Percentiles rank a stretch among this genome's conserved stretches.
Evolutionary conservation across 768 basidiomycete species (phyloP).

Genomic region (Auricularia auricula-judae): DNA sequence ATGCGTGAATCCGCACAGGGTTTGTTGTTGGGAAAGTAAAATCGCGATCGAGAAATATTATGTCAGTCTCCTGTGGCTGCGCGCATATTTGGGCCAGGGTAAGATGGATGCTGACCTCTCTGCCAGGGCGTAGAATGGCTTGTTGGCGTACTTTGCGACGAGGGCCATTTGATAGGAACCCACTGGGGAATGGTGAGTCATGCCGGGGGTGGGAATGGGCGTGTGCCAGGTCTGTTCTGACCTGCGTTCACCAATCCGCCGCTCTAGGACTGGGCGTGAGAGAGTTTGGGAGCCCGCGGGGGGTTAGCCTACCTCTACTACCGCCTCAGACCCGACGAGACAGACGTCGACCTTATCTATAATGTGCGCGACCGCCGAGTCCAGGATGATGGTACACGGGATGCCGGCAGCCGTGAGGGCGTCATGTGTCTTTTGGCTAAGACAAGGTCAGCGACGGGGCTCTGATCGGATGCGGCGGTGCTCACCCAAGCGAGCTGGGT

Average conservation of each 20-base stretch:
- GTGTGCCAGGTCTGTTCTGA: background rate
- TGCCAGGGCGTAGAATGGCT: slow-evolving; percentile 92
- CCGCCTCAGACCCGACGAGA: slow-evolving; percentile 94
- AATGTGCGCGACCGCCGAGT: slow-evolving; percentile 92
- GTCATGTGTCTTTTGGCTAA: slow-evolving; percentile 61
- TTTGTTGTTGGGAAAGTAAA: background rate
- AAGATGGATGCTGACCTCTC: slow-evolving; percentile 48
- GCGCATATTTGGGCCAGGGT: background rate
- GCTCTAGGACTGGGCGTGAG: slow-evolving; percentile 24
- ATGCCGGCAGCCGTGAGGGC: slow-evolving; percentile 81
- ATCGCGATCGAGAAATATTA: background rate
- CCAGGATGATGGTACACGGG: slow-evolving; percentile 88
- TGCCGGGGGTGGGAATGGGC: background rate
- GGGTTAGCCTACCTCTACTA: slow-evolving; percentile 49
- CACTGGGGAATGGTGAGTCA: slow-evolving; percentile 25
- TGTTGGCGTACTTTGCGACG: slow-evolving; percentile 86
- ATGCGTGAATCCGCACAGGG: background rate
- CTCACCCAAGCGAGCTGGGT: slow-evolving; percentile 79
- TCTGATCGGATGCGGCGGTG: slow-evolving; percentile 1
- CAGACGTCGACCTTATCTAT: slow-evolving; percentile 96
- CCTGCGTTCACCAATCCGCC: slow-evolving; percentile 79
- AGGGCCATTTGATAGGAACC: slow-evolving; percentile 96
- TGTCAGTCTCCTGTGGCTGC: slow-evolving; percentile 5
- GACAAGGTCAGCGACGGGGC: background rate
- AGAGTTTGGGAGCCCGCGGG: background rate